These are phyloP conservation scores for Phaffia australis DNA, from an alignment of 768 basidiomycete genomes.

Conservation along the genomic window DNA sequence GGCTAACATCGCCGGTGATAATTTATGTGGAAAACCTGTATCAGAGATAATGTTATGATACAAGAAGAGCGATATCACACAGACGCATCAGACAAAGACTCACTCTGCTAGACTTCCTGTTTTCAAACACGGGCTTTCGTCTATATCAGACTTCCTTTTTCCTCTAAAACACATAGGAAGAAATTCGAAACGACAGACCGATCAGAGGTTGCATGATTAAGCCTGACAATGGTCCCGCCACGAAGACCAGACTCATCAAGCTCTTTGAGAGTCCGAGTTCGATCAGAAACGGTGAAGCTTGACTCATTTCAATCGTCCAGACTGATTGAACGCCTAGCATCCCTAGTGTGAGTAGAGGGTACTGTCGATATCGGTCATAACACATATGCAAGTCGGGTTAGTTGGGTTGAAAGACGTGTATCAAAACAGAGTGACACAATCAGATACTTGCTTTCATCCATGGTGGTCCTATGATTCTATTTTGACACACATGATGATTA, in stretches of 20 bases:
- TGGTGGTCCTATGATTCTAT: constrained; percentile 4
- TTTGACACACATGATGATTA: background rate
- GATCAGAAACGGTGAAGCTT: constrained; percentile 78
- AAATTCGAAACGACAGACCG: constrained; percentile 40
- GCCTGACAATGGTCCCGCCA: constrained; percentile 59
- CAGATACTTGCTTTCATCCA: constrained; percentile 21
- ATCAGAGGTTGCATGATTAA: constrained; percentile 84
- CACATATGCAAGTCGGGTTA: background rate
- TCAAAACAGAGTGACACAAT: too few species aligned
- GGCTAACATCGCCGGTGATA: constrained; percentile 58
- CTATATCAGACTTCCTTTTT: background rate
- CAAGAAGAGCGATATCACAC: too few species aligned
- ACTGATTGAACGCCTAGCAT: constrained; percentile 75
- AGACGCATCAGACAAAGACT: background rate
- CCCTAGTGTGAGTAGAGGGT: constrained; percentile 60
- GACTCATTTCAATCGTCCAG: constrained; percentile 93
- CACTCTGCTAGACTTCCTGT: constrained; percentile 6
- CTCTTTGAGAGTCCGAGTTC: constrained; percentile 80
- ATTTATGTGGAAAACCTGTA: constrained; percentile 32
- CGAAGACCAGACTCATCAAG: constrained; percentile 77
- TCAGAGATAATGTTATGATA: too few species aligned
- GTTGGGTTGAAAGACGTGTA: background rate
- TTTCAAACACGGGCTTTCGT: background rate
- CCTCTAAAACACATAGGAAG: background rate
- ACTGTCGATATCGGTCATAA: background rate